A percentile compares a stretch with the other conserved stretches of the same genome.
phyloP scores from a whole-genome alignment of 192 early-diverging fungal genomes.

The Coemansia sp. region DNA sequence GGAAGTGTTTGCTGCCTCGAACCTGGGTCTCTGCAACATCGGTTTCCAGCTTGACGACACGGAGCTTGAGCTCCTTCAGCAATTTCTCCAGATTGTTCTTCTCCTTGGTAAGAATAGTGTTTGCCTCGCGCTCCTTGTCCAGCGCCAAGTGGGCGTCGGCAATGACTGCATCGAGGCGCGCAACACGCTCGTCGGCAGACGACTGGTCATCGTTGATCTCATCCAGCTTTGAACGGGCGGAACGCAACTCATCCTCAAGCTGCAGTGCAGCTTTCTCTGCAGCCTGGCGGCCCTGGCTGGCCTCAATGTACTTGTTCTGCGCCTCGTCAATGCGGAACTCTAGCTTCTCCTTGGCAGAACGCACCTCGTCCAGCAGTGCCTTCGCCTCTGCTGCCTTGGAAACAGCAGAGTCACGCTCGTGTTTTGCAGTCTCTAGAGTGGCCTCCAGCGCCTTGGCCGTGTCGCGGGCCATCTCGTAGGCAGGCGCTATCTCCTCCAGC shows the following conservation, averaged over 20 bases:
- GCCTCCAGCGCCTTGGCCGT: constrained; percentile 63
- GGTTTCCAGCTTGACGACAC: constrained; percentile 77
- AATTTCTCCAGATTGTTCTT: constrained; percentile 79
- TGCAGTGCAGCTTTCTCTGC: constrained; percentile 68
- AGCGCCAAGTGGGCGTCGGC: constrained; percentile 59
- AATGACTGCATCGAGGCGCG: constrained; percentile 49
- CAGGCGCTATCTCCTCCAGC: constrained; percentile 58
- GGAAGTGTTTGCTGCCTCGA: constrained; percentile 55
- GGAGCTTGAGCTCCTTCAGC: constrained; percentile 75
- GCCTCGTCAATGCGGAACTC: constrained; percentile 76
- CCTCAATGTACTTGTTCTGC: constrained; percentile 61
- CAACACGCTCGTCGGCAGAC: constrained; percentile 66
- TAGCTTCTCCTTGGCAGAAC: constrained; percentile 69
- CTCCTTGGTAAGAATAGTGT: constrained; percentile 77
- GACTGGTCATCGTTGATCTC: constrained; percentile 72
- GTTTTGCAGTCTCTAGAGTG: constrained; percentile 64
- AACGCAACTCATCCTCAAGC: constrained; percentile 73
- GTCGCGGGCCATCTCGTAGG: constrained; percentile 52
- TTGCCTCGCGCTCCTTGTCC: constrained; percentile 66
- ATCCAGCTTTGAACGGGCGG: constrained; percentile 70
- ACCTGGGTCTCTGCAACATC: constrained; percentile 62
- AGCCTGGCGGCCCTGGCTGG: constrained; percentile 67
- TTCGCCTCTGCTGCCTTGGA: constrained; percentile 61
- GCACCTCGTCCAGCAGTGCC: constrained; percentile 62
- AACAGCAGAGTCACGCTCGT: constrained; percentile 58